Evolutionary conservation across 1,284 basidiomycete genomes (phyloP).

Genomic region (Mycosarcoma maydis): DNA sequence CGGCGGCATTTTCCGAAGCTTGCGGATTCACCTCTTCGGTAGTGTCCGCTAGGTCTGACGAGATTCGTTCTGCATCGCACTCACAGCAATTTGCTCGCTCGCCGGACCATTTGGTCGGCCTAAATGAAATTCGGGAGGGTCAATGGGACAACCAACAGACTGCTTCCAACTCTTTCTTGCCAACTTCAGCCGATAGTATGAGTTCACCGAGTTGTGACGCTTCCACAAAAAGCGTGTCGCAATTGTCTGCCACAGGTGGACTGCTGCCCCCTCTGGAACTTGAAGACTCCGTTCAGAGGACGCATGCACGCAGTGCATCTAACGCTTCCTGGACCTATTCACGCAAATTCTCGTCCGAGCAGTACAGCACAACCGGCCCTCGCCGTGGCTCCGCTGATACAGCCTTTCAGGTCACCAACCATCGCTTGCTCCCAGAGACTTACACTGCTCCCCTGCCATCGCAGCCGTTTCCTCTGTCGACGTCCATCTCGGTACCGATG

Average conservation of each 20-base stretch:
- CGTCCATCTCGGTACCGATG: no score
- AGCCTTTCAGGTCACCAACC: background rate
- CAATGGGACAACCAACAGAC: background rate
- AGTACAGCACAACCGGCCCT: background rate
- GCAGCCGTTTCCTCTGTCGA: conserved; percentile 10
- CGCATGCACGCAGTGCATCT: conserved; percentile 5
- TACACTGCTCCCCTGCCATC: conserved; percentile 29
- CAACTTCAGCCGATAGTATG: conserved; percentile 8
- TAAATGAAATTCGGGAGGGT: background rate
- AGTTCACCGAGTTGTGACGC: conserved; percentile 26
- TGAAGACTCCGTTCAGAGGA: background rate
- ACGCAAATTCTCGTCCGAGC: conserved; percentile 5
- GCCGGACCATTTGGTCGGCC: background rate
- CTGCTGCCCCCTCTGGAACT: conserved; percentile 24
- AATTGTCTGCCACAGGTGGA: conserved; percentile 10
- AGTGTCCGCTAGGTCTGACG: conserved; percentile 13
- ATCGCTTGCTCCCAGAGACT: conserved; percentile 3
- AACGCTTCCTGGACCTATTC: conserved; percentile 15
- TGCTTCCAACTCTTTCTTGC: background rate
- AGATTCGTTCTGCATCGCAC: conserved; percentile 2
- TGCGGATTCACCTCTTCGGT: conserved; percentile 10
- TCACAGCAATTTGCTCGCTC: background rate
- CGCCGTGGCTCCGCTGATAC: conserved; percentile 15
- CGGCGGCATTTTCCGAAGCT: conserved; percentile 2
- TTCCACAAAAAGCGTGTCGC: conserved; percentile 8